Evolutionary conservation across 2,329 filamentous ascomycete genomes (phyloP).

Genomic region (Polytolypa hystricis): DNA sequence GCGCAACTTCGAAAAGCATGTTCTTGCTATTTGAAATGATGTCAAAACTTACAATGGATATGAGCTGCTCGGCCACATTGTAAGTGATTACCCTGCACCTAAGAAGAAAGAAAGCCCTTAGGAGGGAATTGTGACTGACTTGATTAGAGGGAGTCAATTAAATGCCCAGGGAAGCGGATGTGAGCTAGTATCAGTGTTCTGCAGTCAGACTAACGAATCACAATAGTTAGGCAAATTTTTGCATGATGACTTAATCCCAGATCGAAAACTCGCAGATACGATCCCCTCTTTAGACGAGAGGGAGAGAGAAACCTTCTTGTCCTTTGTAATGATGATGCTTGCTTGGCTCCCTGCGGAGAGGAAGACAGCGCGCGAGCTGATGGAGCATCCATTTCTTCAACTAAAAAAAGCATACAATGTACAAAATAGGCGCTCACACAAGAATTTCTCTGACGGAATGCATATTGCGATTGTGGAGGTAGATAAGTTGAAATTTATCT

Average conservation of each 20-base stretch:
- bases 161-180: no score
- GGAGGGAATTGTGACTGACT: no score
- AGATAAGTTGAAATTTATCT: no score
- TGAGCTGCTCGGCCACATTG: not conserved
- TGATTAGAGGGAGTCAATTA: no score
- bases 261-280: slow-evolving; percentile 15
- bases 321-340: slow-evolving; percentile 26
- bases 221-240: slow-evolving; percentile 19
- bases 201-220: no score
- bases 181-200: no score
- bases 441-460: no score
- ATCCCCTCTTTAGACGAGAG: slow-evolving; percentile 17
- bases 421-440: no score
- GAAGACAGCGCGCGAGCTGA: slow-evolving; percentile 25
- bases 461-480: no score
- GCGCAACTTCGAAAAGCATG: slow-evolving; percentile 25
- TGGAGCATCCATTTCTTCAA: slow-evolving; percentile 25
- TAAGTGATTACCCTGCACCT: no score
- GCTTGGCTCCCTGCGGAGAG: slow-evolving; percentile 25
- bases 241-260: slow-evolving; percentile 15
- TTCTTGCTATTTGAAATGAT: slow-evolving; percentile 30
- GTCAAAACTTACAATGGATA: slow-evolving; percentile 29
- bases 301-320: slow-evolving; percentile 22
- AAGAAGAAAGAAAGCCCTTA: no score
- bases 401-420: no score